Evolutionary conservation across 2,329 filamentous ascomycete species (phyloP).

Genomic region (Fusarium bulbicola): DNA sequence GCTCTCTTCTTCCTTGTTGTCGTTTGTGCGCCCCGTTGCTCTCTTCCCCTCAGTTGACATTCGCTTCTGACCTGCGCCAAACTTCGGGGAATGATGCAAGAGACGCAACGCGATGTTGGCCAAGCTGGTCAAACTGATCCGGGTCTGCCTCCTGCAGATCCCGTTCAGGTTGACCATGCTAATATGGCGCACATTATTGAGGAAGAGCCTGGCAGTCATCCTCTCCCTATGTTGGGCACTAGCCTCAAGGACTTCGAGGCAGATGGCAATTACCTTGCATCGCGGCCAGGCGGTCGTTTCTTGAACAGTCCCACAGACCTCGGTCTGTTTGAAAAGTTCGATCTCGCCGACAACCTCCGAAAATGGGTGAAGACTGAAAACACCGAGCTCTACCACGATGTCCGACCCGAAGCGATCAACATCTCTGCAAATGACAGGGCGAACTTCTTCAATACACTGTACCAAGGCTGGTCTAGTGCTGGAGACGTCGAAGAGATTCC

Average conservation of each 20-base stretch:
- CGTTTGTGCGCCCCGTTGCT: not conserved
- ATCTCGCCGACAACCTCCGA: not conserved
- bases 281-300: not conserved
- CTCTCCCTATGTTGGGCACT: not conserved
- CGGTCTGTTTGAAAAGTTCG: not conserved
- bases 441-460: not conserved
- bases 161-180: not conserved
- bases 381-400: fast-evolving
- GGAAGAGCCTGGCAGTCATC: not conserved
- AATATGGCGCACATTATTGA: fast-evolving
- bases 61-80: not conserved
- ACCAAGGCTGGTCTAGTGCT: fast-evolving
- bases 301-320: not conserved
- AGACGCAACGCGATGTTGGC: fast-evolving
- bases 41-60: not conserved
- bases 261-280: not conserved
- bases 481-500: not conserved
- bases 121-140: not conserved
- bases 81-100: fast-evolving
- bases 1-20: not conserved
- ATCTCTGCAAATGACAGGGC: fast-evolving
- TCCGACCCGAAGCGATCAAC: fast-evolving
- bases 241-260: not conserved
- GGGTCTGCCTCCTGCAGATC: not conserved
- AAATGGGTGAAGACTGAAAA: not conserved